phyloP scores from a whole-genome alignment of 2,329 filamentous ascomycete species.

The Fusarium globosum region DNA sequence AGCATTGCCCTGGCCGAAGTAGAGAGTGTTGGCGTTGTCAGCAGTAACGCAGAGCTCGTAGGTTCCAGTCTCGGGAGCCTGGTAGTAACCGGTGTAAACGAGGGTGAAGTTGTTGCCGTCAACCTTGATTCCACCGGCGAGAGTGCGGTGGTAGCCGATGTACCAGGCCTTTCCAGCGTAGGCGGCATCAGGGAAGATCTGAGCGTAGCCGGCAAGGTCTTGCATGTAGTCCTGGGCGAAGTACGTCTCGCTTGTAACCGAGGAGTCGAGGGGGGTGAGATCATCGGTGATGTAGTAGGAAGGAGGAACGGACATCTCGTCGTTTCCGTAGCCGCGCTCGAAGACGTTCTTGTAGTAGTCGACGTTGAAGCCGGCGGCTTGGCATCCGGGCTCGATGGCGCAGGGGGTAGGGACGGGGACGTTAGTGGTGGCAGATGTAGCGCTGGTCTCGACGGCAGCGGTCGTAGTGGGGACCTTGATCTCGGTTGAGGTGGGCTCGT shows the following conservation, averaged over 20 bases:
- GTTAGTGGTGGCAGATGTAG: background rate
- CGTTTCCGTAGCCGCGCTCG: constrained; percentile 32
- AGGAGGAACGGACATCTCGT: constrained; percentile 26
- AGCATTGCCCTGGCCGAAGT: constrained; percentile 36
- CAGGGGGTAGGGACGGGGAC: background rate
- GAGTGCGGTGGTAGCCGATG: background rate
- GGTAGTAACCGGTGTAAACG: constrained; percentile 37
- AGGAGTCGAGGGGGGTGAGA: constrained; percentile 7
- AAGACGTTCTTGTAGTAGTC: constrained; percentile 40
- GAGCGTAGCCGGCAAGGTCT: background rate
- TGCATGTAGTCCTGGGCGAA: background rate
- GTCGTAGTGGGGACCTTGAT: background rate
- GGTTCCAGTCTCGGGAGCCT: constrained; percentile 22
- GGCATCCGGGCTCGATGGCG: background rate
- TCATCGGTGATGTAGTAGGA: constrained; percentile 40
- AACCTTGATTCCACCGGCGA: constrained; percentile 27
- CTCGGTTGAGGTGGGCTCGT: no score
- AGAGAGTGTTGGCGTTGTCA: constrained; percentile 40
- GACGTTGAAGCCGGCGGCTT: constrained; percentile 22
- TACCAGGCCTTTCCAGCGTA: background rate
- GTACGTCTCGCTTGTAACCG: background rate
- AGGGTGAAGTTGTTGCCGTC: constrained; percentile 43
- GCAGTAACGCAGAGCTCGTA: constrained; percentile 38
- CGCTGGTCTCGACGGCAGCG: background rate
- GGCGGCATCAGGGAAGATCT: background rate